Evolutionary conservation across 106 monocot genomes (phyloP).

Genomic region (Dactylorhiza incarnata): DNA sequence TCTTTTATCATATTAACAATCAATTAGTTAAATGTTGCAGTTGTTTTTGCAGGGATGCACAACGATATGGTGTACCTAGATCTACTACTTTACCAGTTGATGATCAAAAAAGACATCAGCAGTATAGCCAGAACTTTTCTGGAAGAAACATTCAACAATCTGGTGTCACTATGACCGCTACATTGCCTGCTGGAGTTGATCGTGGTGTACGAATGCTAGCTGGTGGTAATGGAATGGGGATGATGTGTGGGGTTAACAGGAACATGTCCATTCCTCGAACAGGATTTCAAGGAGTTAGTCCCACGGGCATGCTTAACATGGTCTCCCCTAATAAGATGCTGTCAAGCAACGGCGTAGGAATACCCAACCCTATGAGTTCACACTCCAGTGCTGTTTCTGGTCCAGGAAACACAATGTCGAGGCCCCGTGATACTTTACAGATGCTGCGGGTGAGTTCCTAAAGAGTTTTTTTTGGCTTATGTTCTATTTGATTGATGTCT

Average conservation of each 20-base stretch:
- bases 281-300: slow-evolving; percentile 54
- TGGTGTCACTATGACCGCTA: slow-evolving; percentile 28
- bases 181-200: slow-evolving; percentile 52
- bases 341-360: slow-evolving; percentile 41
- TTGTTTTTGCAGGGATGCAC: slow-evolving; percentile 51
- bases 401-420: slow-evolving; percentile 55
- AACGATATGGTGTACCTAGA: slow-evolving; percentile 52
- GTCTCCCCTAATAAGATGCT: slow-evolving; percentile 58
- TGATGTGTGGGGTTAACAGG: slow-evolving; percentile 57
- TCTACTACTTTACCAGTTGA: slow-evolving; percentile 52
- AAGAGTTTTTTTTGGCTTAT: neutral
- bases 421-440: slow-evolving; percentile 63
- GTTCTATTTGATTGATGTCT: neutral
- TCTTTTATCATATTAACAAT: neutral
- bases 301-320: slow-evolving; percentile 59
- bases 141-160: slow-evolving; percentile 61
- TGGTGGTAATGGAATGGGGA: slow-evolving; percentile 53
- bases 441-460: slow-evolving; percentile 54
- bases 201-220: slow-evolving; percentile 59
- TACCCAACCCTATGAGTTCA: slow-evolving; percentile 35
- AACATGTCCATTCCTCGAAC: slow-evolving; percentile 54
- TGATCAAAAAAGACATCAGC: slow-evolving; percentile 62
- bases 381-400: slow-evolving; percentile 41
- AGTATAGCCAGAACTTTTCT: slow-evolving; percentile 57
- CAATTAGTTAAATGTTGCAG: neutral